phyloP scores from a whole-genome alignment of 2,329 filamentous ascomycete species.

The Leptographium galeiforme region DNA sequence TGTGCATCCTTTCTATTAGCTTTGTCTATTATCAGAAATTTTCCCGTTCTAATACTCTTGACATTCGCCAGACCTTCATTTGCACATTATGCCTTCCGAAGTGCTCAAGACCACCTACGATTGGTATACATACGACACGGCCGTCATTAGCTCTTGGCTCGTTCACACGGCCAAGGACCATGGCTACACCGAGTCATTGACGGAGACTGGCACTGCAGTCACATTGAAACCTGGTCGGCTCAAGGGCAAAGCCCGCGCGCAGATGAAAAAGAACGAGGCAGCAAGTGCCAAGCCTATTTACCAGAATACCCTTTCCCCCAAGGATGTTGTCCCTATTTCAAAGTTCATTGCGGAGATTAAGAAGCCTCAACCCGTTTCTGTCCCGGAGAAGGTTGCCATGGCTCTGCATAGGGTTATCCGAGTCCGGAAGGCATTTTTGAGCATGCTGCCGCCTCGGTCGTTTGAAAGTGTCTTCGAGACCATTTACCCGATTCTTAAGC shows the following conservation, averaged over 20 bases:
- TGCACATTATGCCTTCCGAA: conserved; percentile 3
- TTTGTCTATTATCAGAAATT: too few species aligned
- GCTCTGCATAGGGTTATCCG: conserved; percentile 25
- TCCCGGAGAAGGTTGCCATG: conserved; percentile 17
- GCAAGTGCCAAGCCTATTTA: background rate
- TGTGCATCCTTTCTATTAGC: too few species aligned
- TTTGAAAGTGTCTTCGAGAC: conserved; percentile 20
- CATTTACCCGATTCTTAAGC: conserved; percentile 20
- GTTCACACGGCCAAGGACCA: conserved; percentile 23
- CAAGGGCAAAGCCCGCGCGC: conserved; percentile 18
- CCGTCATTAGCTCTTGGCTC: conserved; percentile 26
- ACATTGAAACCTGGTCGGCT: conserved; percentile 1
- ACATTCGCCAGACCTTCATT: too few species aligned
- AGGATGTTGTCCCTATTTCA: conserved; percentile 24
- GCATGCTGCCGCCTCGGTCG: conserved; percentile 9
- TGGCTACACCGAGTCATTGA: conserved; percentile 14
- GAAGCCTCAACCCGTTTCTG: conserved; percentile 13
- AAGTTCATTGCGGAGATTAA: conserved; percentile 18
- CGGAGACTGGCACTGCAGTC: background rate
- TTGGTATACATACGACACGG: conserved; percentile 27
- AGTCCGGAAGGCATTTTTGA: conserved; percentile 17
- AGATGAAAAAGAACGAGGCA: conserved; percentile 9
- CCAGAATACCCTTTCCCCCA: conserved; percentile 22
- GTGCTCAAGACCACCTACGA: conserved; percentile 19
- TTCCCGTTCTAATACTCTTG: too few species aligned